A percentile compares a stretch with the other conserved stretches of the same genome.
Conservation (phyloP, 257 asterid genomes). For the Anisodus tanguticus region DNA sequence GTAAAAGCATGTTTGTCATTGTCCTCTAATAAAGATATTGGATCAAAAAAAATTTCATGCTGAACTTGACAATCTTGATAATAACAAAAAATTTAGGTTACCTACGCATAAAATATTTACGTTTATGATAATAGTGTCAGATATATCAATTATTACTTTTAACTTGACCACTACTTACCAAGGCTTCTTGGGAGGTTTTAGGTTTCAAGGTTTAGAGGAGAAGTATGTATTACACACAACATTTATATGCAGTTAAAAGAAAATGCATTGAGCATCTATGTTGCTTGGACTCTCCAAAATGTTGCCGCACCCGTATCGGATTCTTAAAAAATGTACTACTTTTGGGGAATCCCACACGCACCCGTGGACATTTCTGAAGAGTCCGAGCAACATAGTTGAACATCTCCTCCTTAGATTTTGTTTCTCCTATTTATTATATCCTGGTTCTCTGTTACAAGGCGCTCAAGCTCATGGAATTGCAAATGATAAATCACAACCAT, state of each 20-base stretch:
- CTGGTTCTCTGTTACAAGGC: neutral
- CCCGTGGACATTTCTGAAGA: no score
- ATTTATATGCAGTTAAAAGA: neutral
- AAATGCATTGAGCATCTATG: neutral
- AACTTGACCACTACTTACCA: neutral
- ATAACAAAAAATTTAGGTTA: neutral
- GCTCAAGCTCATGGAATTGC: neutral
- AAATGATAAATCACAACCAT: neutral
- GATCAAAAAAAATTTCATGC: neutral
- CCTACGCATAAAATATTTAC: neutral
- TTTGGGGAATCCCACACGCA: no score
- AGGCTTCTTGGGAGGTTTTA: neutral
- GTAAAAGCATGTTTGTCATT: neutral
- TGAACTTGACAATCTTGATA: neutral
- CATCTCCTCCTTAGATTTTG: slow-evolving; percentile 5
- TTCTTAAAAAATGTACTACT: no score
- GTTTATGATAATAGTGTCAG: neutral
- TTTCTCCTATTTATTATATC: neutral
- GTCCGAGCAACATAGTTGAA: no score
- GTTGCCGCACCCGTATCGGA: no score
- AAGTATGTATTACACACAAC: neutral
- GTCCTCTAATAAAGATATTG: neutral
- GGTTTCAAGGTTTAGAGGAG: neutral
- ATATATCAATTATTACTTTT: neutral
- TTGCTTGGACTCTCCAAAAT: no score